These are phyloP conservation scores for Xylaria sp. DNA, from an alignment of 2,329 filamentous ascomycete genomes.

Conservation along the genomic window DNA sequence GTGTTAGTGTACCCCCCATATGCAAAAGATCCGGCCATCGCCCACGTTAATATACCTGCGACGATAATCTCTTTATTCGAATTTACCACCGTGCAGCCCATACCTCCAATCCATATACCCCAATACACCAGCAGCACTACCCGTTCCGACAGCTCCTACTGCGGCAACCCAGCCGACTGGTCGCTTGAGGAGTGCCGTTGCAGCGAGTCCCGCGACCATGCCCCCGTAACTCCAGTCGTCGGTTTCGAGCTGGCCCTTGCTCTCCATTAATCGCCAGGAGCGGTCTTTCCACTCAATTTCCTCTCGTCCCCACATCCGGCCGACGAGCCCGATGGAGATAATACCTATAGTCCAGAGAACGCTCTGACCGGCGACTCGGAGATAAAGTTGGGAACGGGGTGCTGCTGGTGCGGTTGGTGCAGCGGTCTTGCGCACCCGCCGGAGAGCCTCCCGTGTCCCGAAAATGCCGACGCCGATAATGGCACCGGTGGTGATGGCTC, in stretches of 20 bases:
- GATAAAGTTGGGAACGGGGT: constrained; percentile 52
- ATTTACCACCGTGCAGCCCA: constrained; percentile 58
- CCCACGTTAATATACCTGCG: not conserved
- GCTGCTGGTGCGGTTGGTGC: constrained; percentile 24
- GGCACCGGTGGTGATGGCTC: constrained; percentile 64
- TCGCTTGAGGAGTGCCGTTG: constrained; percentile 46
- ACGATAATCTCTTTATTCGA: constrained; percentile 31
- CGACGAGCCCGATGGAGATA: constrained; percentile 56
- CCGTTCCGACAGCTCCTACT: constrained; percentile 59
- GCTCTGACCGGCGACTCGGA: constrained; percentile 59
- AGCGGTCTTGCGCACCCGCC: constrained; percentile 36
- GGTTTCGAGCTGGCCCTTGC: constrained; percentile 64
- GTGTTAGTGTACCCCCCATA: not conserved
- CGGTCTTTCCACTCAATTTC: constrained; percentile 74
- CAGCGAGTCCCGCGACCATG: constrained; percentile 50
- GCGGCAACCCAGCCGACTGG: constrained; percentile 53
- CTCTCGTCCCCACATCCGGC: constrained; percentile 65
- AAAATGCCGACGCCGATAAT: constrained; percentile 58
- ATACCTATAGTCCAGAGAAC: constrained; percentile 58
- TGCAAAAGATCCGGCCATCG: not conserved
- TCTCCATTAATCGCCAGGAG: constrained; percentile 70
- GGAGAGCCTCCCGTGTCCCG: constrained; percentile 44
- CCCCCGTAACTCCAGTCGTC: constrained; percentile 66
- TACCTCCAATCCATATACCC: constrained; percentile 63
- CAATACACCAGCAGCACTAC: constrained; percentile 61